These are phyloP conservation scores for Leonotis leonurus DNA, from an alignment of 257 asterid genomes.

Conservation along the genomic window DNA sequence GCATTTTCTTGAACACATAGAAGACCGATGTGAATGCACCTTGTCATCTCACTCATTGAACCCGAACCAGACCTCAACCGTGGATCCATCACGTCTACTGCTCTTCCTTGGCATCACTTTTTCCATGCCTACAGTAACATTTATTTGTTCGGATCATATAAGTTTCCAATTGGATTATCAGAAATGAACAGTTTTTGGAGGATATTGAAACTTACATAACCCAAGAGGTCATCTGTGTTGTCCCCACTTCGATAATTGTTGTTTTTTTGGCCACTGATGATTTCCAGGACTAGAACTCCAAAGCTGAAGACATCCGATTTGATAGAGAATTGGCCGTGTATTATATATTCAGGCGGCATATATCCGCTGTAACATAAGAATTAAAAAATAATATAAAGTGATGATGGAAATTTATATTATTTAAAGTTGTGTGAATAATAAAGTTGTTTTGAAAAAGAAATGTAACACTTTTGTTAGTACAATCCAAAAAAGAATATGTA, in stretches of 20 bases:
- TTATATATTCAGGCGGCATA: constrained; percentile 41
- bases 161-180: no score
- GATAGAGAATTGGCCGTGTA: constrained; percentile 29
- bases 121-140: no score
- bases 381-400: background rate
- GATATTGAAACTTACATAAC: constrained; percentile 31
- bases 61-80: constrained; percentile 6
- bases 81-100: constrained; percentile 20
- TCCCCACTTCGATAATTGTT: constrained; percentile 4
- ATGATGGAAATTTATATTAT: no score
- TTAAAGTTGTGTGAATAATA: no score
- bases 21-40: constrained; percentile 30
- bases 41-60: constrained; percentile 9
- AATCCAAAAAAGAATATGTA: no score
- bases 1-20: constrained; percentile 28
- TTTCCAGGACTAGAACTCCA: constrained; percentile 46
- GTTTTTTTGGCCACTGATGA: constrained; percentile 29
- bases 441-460: no score
- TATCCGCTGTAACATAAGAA: constrained; percentile 29
- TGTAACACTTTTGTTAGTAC: no score
- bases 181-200: no score
- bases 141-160: no score
- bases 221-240: constrained; percentile 19
- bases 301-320: constrained; percentile 47
- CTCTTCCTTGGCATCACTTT: no score